These are phyloP conservation scores for Trichoderma cornu-damae DNA, from an alignment of 2,329 filamentous ascomycete species.

Conservation along the genomic window DNA sequence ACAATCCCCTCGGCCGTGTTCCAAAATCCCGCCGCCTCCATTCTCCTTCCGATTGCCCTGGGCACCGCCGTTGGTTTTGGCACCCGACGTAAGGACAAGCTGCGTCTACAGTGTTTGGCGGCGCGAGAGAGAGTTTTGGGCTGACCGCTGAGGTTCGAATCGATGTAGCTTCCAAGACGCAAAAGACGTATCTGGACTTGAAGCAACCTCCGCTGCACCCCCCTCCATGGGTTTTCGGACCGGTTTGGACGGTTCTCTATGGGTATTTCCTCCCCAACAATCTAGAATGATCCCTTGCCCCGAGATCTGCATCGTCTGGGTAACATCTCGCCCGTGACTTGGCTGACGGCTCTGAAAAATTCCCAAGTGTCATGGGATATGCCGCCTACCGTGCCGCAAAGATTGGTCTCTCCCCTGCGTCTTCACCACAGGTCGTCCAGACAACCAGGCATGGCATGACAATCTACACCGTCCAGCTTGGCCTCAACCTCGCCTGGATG, in stretches of 20 bases:
- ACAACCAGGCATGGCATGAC: constrained; percentile 65
- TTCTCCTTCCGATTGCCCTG: constrained; percentile 68
- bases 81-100: constrained; percentile 52
- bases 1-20: constrained; percentile 70
- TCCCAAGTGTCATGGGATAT: constrained; percentile 69
- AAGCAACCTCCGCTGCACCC: constrained; percentile 63
- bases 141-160: neutral
- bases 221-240: constrained; percentile 57
- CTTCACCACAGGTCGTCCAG: constrained; percentile 48
- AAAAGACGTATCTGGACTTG: constrained; percentile 58
- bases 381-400: constrained; percentile 73
- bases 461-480: constrained; percentile 81
- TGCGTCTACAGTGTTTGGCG: neutral
- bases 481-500: constrained; percentile 83
- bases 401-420: constrained; percentile 54
- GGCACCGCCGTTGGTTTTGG: constrained; percentile 70
- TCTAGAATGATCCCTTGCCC: neutral
- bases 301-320: too few relatives aligned
- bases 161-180: constrained; percentile 48
- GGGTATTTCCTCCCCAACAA: constrained; percentile 35
- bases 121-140: neutral
- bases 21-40: constrained; percentile 63
- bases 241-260: constrained; percentile 63
- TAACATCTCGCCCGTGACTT: neutral
- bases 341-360: neutral